phyloP scores from a whole-genome alignment of 2,329 filamentous ascomycete species.

The Penicillium sp. region DNA sequence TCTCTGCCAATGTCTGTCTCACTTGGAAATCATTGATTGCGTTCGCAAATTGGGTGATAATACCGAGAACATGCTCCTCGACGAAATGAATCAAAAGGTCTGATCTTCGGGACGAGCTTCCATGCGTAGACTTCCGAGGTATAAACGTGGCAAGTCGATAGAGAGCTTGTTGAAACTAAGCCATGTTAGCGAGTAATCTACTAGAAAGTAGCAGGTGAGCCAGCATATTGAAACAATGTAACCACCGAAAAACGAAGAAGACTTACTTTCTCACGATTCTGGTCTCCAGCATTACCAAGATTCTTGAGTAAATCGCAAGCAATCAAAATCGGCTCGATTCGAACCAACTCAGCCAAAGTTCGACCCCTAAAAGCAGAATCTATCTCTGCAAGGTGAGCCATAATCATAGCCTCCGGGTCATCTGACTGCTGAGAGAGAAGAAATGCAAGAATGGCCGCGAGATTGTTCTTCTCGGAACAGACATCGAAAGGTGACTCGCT shows the following conservation, averaged over 20 bases:
- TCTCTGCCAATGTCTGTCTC: conserved; percentile 66
- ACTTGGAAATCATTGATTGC: conserved; percentile 70
- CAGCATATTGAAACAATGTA: too few relatives aligned
- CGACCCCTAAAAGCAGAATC: conserved; percentile 71
- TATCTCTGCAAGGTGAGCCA: conserved; percentile 69
- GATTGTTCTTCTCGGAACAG: conserved; percentile 62
- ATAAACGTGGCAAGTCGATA: conserved; percentile 56
- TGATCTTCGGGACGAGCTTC: conserved; percentile 52
- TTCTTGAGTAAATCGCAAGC: conserved; percentile 82
- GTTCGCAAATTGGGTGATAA: conserved; percentile 82
- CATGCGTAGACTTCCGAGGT: conserved; percentile 53
- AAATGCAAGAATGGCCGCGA: conserved; percentile 62
- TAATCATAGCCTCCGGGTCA: conserved; percentile 69
- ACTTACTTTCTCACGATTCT: conserved; percentile 61
- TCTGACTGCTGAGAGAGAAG: conserved; percentile 64
- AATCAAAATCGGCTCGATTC: conserved; percentile 73
- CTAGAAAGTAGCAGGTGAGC: too few relatives aligned
- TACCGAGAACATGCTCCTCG: conserved; percentile 79
- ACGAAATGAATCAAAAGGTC: conserved; percentile 75
- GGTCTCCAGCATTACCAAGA: conserved; percentile 68
- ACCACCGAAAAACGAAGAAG: too few relatives aligned
- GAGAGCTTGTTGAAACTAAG: conserved; percentile 55
- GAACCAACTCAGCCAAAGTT: conserved; percentile 70
- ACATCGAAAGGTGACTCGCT: conserved; percentile 62
- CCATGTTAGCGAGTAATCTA: too few relatives aligned